phyloP scores from a whole-genome alignment of 768 basidiomycete genomes.

The Glaciozyma antarctica region DNA sequence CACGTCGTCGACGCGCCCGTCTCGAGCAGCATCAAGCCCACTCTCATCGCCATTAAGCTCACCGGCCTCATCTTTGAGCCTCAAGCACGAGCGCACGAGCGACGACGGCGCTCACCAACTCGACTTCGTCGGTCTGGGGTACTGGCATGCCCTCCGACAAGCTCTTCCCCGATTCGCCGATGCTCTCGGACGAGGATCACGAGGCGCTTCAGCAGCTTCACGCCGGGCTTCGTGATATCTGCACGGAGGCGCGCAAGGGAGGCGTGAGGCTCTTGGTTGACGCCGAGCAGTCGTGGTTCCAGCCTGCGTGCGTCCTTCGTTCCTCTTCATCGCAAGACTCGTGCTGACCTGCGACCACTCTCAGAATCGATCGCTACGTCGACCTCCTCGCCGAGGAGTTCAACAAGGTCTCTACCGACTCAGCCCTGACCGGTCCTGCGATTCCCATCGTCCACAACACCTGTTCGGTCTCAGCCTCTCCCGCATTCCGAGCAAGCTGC shows the following conservation, averaged over 20 bases:
- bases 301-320: slow-evolving; percentile 24
- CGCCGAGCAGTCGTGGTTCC: slow-evolving; percentile 37
- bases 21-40: slow-evolving; percentile 20
- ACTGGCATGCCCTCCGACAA: not conserved
- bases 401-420: slow-evolving; percentile 27
- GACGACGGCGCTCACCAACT: slow-evolving; percentile 15
- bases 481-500: not conserved
- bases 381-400: slow-evolving; percentile 33
- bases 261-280: slow-evolving; percentile 35
- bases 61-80: slow-evolving; percentile 30
- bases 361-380: slow-evolving; percentile 32
- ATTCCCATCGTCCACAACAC: slow-evolving; percentile 1
- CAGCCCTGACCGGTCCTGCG: not conserved
- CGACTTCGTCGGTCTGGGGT: slow-evolving; percentile 7
- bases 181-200: slow-evolving; percentile 27
- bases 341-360: not conserved
- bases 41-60: slow-evolving; percentile 33
- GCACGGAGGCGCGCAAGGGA: slow-evolving; percentile 21
- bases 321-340: not conserved
- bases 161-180: slow-evolving; percentile 26
- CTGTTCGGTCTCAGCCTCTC: not conserved
- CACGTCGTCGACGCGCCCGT: not conserved
- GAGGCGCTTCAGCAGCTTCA: slow-evolving; percentile 27
- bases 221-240: slow-evolving; percentile 28
- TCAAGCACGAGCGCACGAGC: slow-evolving; percentile 22